Conservation (phyloP, 176 grass and related monocot genomes). For the Calamus simplicifolius region DNA sequence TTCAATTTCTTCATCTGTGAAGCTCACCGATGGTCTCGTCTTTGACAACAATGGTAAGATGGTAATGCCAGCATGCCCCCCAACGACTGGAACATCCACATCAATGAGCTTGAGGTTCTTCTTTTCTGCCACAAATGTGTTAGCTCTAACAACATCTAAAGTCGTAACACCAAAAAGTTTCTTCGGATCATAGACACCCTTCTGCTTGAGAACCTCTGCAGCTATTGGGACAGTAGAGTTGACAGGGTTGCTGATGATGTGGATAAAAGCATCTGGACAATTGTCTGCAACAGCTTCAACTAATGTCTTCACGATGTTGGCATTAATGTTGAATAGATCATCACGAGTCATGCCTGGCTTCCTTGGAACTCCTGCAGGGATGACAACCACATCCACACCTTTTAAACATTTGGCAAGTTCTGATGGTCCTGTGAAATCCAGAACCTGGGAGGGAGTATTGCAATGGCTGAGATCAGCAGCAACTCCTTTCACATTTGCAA, state of each 20-base stretch:
- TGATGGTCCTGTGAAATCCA: slow-evolving; percentile 12
- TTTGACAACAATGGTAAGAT: slow-evolving; percentile 9
- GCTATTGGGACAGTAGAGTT: slow-evolving; percentile 12
- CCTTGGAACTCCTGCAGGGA: slow-evolving; percentile 10
- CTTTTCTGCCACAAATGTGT: slow-evolving; percentile 11
- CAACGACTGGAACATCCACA: slow-evolving; percentile 4
- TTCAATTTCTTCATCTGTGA: slow-evolving; percentile 6
- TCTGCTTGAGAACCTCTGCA: slow-evolving; percentile 5
- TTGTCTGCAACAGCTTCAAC: slow-evolving; percentile 10
- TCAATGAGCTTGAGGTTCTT: slow-evolving; percentile 7
- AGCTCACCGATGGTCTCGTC: slow-evolving; percentile 2
- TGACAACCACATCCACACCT: slow-evolving; percentile 10
- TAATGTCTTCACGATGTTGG: slow-evolving; percentile 4
- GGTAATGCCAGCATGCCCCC: slow-evolving; percentile 7
- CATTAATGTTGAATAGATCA: slow-evolving; percentile 11
- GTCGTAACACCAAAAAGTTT: slow-evolving; percentile 9
- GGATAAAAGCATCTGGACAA: slow-evolving; percentile 5
- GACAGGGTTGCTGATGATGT: slow-evolving; percentile 11
- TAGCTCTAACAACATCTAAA: slow-evolving; percentile 7
- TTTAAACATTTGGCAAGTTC: slow-evolving; percentile 1
- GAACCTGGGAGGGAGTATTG: slow-evolving; percentile 10
- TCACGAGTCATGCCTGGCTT: slow-evolving; percentile 13
- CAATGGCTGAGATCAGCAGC: slow-evolving; percentile 13
- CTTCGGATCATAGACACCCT: slow-evolving; percentile 9
- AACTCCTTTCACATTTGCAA: slow-evolving; percentile 13